These are phyloP conservation scores for Hortiboletus campestris DNA, from an alignment of 768 basidiomycete genomes.

Conservation along the genomic window DNA sequence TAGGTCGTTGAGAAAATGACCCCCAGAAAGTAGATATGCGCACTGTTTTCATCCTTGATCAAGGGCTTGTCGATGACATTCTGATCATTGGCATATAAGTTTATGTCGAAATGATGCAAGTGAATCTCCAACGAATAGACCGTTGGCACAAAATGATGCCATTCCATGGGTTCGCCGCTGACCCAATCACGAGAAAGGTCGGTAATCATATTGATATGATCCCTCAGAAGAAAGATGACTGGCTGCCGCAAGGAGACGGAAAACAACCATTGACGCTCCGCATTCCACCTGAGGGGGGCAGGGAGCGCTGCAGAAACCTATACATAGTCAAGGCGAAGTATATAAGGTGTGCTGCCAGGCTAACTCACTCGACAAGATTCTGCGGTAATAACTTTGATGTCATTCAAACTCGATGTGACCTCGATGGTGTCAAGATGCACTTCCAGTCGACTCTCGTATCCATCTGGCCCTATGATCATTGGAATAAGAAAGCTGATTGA, in stretches of 20 bases:
- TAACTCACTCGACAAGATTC: conserved; percentile 69
- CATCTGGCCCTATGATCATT: conserved; percentile 67
- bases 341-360: conserved; percentile 11
- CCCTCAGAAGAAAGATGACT: conserved; percentile 75
- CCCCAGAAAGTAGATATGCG: conserved; percentile 3
- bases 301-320: conserved; percentile 76
- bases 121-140: conserved; percentile 69
- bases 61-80: conserved; percentile 93
- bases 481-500: conserved; percentile 84
- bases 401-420: conserved; percentile 84
- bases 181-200: conserved; percentile 94
- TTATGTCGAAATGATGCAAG: conserved; percentile 73
- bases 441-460: conserved; percentile 79
- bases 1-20: not conserved
- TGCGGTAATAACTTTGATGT: conserved; percentile 73
- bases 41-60: conserved; percentile 82
- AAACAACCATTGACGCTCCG: conserved; percentile 74
- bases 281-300: conserved; percentile 81
- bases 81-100: conserved; percentile 89
- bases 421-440: conserved; percentile 78
- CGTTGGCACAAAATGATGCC: conserved; percentile 81
- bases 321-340: conserved; percentile 2
- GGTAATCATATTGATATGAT: conserved; percentile 92
- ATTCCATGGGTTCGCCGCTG: conserved; percentile 77
- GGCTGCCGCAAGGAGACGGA: conserved; percentile 71